Conservation (phyloP, 106 monocot species). For the Cymbidium sinense region DNA sequence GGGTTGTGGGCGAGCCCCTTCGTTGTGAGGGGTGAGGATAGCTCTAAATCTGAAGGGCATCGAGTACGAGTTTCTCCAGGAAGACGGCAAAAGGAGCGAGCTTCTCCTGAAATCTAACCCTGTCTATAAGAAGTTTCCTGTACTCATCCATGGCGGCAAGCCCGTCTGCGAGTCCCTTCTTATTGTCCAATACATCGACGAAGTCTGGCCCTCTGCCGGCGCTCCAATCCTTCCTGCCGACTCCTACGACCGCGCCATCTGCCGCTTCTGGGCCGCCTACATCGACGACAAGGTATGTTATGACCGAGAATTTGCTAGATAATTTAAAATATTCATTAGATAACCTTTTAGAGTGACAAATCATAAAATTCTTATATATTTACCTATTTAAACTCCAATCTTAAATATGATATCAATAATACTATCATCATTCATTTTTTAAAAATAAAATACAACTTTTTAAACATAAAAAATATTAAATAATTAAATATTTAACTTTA, state of each 20-base stretch:
- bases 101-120: constrained; percentile 12
- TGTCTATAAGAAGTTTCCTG: constrained; percentile 14
- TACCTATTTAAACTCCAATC: too few species aligned
- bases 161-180: constrained; percentile 8
- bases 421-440: too few species aligned
- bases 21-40: background rate
- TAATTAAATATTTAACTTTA: too few species aligned
- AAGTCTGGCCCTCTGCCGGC: background rate
- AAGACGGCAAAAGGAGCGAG: constrained; percentile 10
- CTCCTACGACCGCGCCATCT: constrained; percentile 9
- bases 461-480: too few species aligned
- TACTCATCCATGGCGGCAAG: constrained; percentile 15
- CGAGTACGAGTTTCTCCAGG: constrained; percentile 5
- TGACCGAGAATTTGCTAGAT: too few species aligned
- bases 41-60: constrained; percentile 11
- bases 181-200: constrained; percentile 17
- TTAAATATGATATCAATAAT: too few species aligned
- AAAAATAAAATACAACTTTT: too few species aligned
- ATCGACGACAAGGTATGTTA: constrained; percentile 12
- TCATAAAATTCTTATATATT: too few species aligned
- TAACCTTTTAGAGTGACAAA: too few species aligned
- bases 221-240: constrained; percentile 6
- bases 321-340: too few species aligned
- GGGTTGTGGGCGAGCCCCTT: constrained; percentile 15
- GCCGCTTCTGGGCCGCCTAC: constrained; percentile 15